These are phyloP conservation scores for Rubia peregrina DNA, from an alignment of 305 asterid genomes.

Conservation along the genomic window DNA sequence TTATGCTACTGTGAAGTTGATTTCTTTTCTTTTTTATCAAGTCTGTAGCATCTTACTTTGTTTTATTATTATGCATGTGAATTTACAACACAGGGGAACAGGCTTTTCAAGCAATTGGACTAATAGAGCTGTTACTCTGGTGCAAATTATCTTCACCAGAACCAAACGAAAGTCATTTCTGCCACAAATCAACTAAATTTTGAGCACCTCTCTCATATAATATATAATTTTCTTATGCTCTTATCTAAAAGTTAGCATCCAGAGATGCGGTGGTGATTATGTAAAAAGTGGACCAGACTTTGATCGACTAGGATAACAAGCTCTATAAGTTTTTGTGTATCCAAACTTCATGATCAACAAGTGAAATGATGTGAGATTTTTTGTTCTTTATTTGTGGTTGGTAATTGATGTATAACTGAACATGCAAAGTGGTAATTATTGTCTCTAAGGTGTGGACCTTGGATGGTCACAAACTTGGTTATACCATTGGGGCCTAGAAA, in stretches of 20 bases:
- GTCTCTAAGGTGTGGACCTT: constrained; percentile 28
- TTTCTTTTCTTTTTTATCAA: no score
- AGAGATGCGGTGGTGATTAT: constrained; percentile 40
- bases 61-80: no score
- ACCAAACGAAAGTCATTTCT: no score
- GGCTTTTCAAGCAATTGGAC: no score
- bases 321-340: constrained; percentile 70
- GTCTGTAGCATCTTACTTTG: no score
- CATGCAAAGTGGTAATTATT: neutral
- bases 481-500: neutral
- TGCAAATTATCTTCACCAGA: no score
- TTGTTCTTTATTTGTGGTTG: neutral
- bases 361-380: constrained; percentile 12
- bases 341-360: constrained; percentile 88
- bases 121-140: no score
- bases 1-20: neutral
- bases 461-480: neutral
- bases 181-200: no score
- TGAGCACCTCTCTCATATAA: no score
- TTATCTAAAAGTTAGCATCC: no score
- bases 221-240: no score
- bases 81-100: no score
- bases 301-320: constrained; percentile 60
- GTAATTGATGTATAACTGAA: neutral
- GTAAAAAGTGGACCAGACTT: constrained; percentile 28